These are phyloP conservation scores for Paraphoma sp. DNA, from an alignment of 2,329 filamentous ascomycete genomes.

Conservation along the genomic window DNA sequence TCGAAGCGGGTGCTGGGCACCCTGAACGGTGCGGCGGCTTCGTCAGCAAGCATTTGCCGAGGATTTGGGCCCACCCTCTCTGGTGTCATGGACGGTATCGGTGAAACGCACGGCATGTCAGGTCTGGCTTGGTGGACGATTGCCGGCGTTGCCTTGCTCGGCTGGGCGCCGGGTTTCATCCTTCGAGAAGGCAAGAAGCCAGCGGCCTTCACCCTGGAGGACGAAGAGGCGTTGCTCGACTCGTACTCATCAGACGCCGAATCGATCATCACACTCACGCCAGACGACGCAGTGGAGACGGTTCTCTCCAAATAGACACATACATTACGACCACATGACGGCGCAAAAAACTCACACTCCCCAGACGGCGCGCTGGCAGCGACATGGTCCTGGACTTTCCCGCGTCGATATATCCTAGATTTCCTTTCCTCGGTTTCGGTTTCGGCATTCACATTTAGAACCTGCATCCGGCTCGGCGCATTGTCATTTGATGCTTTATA, in stretches of 20 bases:
- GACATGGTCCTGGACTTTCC: slow-evolving; percentile 10
- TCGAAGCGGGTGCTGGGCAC: slow-evolving; percentile 85
- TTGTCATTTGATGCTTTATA: slow-evolving; percentile 12
- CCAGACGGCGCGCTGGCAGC: slow-evolving; percentile 19
- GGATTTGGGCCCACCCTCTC: slow-evolving; percentile 89
- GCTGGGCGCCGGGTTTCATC: slow-evolving; percentile 57
- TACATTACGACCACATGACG: slow-evolving; percentile 22
- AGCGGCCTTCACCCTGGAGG: slow-evolving; percentile 22
- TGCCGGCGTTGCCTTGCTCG: slow-evolving; percentile 75
- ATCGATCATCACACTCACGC: slow-evolving; percentile 42
- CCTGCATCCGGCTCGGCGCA: slow-evolving; percentile 18
- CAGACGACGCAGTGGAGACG: slow-evolving; percentile 36
- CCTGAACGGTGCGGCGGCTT: slow-evolving; percentile 91
- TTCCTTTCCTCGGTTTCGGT: slow-evolving; percentile 5
- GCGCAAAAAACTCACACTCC: slow-evolving; percentile 13
- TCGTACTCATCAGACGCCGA: slow-evolving; percentile 35
- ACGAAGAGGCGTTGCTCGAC: slow-evolving; percentile 42
- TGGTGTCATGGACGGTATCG: slow-evolving; percentile 81
- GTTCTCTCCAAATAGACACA: slow-evolving; percentile 38
- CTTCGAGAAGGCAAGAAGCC: slow-evolving; percentile 69
- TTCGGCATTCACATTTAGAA: slow-evolving; percentile 10
- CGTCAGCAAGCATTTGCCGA: slow-evolving; percentile 85
- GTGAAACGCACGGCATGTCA: slow-evolving; percentile 80
- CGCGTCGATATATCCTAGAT: slow-evolving; percentile 10
- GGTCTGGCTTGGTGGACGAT: slow-evolving; percentile 94